Percentiles rank a stretch among this genome's conserved stretches.
phyloP scores from a whole-genome alignment of 1,284 basidiomycete genomes.

The Tilletia horrida region DNA sequence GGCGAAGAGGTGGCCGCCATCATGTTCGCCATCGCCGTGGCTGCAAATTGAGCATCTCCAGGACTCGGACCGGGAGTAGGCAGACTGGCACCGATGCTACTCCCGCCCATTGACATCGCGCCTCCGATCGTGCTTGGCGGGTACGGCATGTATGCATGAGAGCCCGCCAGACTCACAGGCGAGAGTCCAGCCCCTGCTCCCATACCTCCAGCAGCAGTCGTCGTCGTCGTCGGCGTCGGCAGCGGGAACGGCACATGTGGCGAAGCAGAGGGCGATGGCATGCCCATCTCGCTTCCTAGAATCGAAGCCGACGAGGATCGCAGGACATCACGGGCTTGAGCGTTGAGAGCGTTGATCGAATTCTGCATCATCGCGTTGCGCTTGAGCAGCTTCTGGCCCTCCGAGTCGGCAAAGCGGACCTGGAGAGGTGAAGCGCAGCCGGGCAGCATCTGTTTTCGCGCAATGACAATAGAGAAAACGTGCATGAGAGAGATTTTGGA shows the following conservation, averaged over 20 bases:
- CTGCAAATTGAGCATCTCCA: background rate
- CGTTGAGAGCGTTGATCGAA: constrained; percentile 29
- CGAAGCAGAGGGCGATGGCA: constrained; percentile 12
- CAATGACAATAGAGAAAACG: background rate
- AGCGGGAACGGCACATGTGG: constrained; percentile 1
- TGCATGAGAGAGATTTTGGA: background rate
- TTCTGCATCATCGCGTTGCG: constrained; percentile 32
- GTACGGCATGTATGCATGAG: constrained; percentile 7
- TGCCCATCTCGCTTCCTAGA: background rate
- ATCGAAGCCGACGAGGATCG: background rate
- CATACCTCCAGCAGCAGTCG: background rate
- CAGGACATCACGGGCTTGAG: constrained; percentile 11
- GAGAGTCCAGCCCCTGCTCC: background rate
- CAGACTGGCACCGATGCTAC: background rate
- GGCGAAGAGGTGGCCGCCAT: background rate
- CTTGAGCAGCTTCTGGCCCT: constrained; percentile 44
- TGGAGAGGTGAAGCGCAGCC: constrained; percentile 37
- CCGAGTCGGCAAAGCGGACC: constrained; percentile 47
- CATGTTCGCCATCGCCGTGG: background rate
- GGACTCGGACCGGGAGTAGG: constrained; percentile 9
- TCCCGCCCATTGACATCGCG: background rate
- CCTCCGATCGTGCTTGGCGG: background rate
- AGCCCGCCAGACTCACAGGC: constrained; percentile 2
- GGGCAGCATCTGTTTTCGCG: constrained; percentile 22
- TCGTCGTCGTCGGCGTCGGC: background rate